phyloP scores from a whole-genome alignment of 805 yeast genomes.

The Candida ulmi region DNA sequence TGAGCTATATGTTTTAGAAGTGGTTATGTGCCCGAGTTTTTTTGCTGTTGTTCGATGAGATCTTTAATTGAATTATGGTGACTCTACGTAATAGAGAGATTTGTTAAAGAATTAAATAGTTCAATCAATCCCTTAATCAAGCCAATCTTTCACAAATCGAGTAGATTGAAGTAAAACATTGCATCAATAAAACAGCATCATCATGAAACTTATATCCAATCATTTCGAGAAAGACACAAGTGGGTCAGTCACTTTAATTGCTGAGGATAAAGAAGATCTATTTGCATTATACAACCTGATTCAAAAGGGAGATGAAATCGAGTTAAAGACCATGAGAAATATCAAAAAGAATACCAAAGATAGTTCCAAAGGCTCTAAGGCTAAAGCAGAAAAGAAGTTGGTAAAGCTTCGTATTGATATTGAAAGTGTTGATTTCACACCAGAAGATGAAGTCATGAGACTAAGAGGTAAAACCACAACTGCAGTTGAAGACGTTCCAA shows the following conservation, averaged over 20 bases:
- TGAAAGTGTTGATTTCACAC: conserved; percentile 70
- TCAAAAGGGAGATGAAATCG: conserved; percentile 68
- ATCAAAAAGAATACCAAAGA: conserved; percentile 35
- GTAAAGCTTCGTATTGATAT: conserved; percentile 57
- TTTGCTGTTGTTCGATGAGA: background rate
- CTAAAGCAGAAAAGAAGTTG: conserved; percentile 44
- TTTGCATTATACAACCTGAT: conserved; percentile 84
- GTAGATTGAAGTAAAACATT: too few species aligned
- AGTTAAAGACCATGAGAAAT: conserved; percentile 63
- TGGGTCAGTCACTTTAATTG: conserved; percentile 61
- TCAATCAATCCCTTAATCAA: too few species aligned
- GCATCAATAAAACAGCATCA: too few species aligned
- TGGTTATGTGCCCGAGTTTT: background rate
- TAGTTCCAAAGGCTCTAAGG: conserved; percentile 24
- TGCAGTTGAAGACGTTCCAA: conserved; percentile 67
- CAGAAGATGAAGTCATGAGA: conserved; percentile 71
- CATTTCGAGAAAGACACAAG: conserved; percentile 51
- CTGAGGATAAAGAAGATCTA: conserved; percentile 88
- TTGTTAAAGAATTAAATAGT: too few species aligned
- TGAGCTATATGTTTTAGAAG: too few species aligned
- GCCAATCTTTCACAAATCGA: too few species aligned
- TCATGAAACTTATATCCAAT: conserved; percentile 54
- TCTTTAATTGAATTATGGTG: too few species aligned
- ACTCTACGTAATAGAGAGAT: too few species aligned
- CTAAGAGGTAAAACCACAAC: conserved; percentile 71